A percentile compares a stretch with the other conserved stretches of the same genome.
Evolutionary conservation across 768 basidiomycete species (phyloP).

Genomic region (Favolaschia claudopus): DNA sequence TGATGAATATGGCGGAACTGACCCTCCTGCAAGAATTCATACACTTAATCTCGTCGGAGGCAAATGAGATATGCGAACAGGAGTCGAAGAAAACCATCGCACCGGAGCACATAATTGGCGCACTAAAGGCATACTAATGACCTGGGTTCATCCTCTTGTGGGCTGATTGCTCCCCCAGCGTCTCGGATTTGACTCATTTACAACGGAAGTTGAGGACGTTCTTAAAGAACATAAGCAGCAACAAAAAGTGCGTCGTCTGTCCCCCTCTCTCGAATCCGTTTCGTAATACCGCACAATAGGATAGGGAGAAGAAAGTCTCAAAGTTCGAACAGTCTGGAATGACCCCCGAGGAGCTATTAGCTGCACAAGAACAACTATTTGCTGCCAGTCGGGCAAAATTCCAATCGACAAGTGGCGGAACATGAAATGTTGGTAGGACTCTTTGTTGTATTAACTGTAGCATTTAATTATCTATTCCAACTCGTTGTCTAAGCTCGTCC

Average conservation of each 20-base stretch:
- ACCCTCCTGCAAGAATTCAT: conserved; percentile 83
- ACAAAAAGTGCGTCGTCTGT: conserved; percentile 71
- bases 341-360: conserved; percentile 88
- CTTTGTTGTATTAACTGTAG: conserved; percentile 33
- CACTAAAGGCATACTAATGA: conserved; percentile 71
- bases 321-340: conserved; percentile 89
- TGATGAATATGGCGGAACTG: background rate
- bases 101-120: conserved; percentile 94
- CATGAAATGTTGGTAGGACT: conserved; percentile 44
- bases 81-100: conserved; percentile 99
- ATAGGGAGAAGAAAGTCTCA: conserved; percentile 91
- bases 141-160: background rate
- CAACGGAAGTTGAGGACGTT: conserved; percentile 89
- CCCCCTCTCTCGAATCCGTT: conserved; percentile 1
- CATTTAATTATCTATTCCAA: conserved; percentile 41
- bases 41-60: conserved; percentile 95
- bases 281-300: conserved; percentile 50
- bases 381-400: conserved; percentile 89
- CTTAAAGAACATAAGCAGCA: conserved; percentile 97
- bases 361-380: conserved; percentile 90
- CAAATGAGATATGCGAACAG: conserved; percentile 97
- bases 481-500: conserved; percentile 52
- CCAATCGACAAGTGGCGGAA: conserved; percentile 56
- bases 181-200: conserved; percentile 92
- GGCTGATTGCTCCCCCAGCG: conserved; percentile 56